A percentile compares a stretch with the other conserved stretches of the same genome.
Conservation (phyloP, 2,329 filamentous ascomycete species). For the Dryadomyces quercivorus region DNA sequence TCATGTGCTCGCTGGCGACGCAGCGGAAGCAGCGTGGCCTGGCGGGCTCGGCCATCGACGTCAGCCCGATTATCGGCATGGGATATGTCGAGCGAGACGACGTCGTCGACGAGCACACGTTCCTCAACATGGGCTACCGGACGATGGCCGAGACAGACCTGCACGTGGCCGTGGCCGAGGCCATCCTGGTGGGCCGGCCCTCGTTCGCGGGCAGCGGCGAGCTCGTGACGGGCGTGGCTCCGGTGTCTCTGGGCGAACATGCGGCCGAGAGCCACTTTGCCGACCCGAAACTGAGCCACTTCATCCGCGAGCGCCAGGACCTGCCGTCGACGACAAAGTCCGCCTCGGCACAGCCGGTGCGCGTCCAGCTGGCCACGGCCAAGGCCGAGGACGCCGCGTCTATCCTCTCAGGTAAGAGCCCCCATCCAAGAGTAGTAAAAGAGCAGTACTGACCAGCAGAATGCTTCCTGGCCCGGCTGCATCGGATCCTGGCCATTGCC, state of each 20-base stretch:
- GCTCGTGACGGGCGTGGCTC: neutral
- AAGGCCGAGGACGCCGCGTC: too few relatives aligned
- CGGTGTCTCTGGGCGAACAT: too few relatives aligned
- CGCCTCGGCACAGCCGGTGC: too few relatives aligned
- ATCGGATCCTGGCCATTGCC: neutral
- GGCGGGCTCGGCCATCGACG: conserved; percentile 18
- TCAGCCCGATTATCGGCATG: neutral
- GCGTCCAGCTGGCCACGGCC: too few relatives aligned
- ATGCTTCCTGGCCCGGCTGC: neutral
- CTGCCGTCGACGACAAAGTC: too few relatives aligned
- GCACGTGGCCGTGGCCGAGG: conserved; percentile 20
- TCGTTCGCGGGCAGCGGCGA: neutral
- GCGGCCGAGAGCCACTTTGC: too few relatives aligned
- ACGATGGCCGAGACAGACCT: neutral
- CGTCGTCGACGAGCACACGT: neutral
- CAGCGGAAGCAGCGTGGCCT: conserved; percentile 20
- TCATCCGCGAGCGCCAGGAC: too few relatives aligned
- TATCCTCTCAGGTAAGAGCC: neutral
- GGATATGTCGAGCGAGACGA: neutral
- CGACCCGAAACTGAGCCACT: too few relatives aligned
- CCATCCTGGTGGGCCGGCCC: neutral
- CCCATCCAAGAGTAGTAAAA: too few relatives aligned
- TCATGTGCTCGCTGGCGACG: conserved; percentile 20
- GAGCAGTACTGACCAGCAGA: neutral
- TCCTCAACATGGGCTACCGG: neutral